phyloP scores from a whole-genome alignment of 2,329 filamentous ascomycete genomes.

The Calonectria honghensis region DNA sequence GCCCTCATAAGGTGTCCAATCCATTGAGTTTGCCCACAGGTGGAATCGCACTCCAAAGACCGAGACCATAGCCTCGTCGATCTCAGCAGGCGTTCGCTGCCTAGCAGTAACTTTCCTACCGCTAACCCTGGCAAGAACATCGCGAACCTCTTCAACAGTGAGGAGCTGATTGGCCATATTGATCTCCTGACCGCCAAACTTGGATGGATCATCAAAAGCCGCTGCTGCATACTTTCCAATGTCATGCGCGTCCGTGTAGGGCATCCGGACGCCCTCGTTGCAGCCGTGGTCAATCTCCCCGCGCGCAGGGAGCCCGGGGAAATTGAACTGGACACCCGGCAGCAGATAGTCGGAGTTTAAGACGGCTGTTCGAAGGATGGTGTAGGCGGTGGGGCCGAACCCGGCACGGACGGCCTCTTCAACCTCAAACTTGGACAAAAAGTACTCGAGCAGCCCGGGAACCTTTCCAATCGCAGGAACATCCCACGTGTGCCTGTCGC shows the following conservation, averaged over 20 bases:
- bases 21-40: conserved; percentile 39
- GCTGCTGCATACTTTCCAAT: conserved; percentile 59
- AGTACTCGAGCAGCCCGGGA: conserved; percentile 56
- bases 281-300: conserved; percentile 56
- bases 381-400: conserved; percentile 56
- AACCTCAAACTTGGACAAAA: conserved; percentile 60
- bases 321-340: conserved; percentile 52
- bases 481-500: conserved; percentile 51
- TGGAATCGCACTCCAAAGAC: conserved; percentile 43
- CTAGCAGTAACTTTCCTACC: conserved; percentile 53
- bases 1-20: background rate
- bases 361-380: conserved; percentile 59
- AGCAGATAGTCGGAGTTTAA: conserved; percentile 56
- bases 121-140: conserved; percentile 56
- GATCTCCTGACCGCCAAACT: conserved; percentile 58
- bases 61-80: conserved; percentile 26
- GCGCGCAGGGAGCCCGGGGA: conserved; percentile 54
- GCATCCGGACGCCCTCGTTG: conserved; percentile 42
- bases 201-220: conserved; percentile 56
- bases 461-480: conserved; percentile 37
- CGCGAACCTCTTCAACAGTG: conserved; percentile 55
- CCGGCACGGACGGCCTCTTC: conserved; percentile 58
- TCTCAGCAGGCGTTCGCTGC: conserved; percentile 43
- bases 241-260: conserved; percentile 44
- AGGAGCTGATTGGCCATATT: conserved; percentile 55